Base-by-base conservation (phyloP, 345 rosid genomes). In the Crucihimalaya himalaica region DNA sequence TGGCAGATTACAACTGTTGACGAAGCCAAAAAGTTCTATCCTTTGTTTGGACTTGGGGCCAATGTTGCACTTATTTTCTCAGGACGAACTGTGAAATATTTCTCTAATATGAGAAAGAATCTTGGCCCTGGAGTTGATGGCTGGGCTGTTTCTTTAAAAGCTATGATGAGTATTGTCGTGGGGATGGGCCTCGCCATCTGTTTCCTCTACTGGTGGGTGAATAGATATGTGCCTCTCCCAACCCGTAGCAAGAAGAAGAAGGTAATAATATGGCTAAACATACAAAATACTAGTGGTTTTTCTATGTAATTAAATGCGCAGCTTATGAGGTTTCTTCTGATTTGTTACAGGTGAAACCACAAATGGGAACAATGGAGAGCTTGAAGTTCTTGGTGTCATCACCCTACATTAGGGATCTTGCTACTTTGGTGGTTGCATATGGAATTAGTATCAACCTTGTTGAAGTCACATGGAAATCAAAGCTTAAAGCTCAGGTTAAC, bases 41-140 rank as follows among this genome's bases (percentile, higher is more conserved):
- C 98, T 73, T 82, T 91, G 52, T 94, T 94, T 59, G 98, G 98
- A 28, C 89, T 94, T 4, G 98, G 98, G 21, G 98, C 98, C 71
- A 94, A 91, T 68, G 70, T 94, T 68, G 98, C 98, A 16, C 93
- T 94, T 31, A 73, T 94, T 52, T 94, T 94, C 82, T 94, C 98
- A 1, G 97, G 98, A 40, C 79, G 98, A 74, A 94, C 98, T 40
- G 98, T 94, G 54, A 94, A 94, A 74, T 94, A 94, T 72, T 91
- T 94, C 83, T 94, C 98, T 32, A 91, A 87, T 51, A 63, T 94
- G 89, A 89, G 98, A 70, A 74, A 85, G 69, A 84, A 68, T 77
- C 82, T 94, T 84, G 98, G 96, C 29, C 98, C 98, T 74, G 97
- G 98, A 75, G 96, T 94, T 70, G 98, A 94, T 83, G 98, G 98